These are phyloP conservation scores for Fusarium sp. DNA, from an alignment of 2,329 filamentous ascomycete genomes.

Conservation along the genomic window DNA sequence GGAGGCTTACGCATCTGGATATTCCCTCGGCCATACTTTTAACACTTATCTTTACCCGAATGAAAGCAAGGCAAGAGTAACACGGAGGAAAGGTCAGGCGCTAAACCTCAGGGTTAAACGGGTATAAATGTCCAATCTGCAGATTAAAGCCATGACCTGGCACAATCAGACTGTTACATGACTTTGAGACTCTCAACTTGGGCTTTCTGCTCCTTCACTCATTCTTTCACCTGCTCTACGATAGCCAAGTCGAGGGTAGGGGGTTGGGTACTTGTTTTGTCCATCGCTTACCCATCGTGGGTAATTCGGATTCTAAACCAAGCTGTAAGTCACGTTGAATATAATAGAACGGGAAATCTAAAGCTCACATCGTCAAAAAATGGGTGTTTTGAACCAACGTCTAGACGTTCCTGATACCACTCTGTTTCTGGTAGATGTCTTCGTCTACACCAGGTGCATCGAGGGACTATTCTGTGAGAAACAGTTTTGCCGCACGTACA, in stretches of 20 bases:
- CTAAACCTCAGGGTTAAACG: too few relatives aligned
- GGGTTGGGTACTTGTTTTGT: slow-evolving; percentile 4
- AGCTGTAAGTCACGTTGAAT: background rate
- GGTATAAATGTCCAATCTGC: too few relatives aligned
- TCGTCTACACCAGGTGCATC: slow-evolving; percentile 38
- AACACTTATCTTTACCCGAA: too few relatives aligned
- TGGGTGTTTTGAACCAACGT: slow-evolving; percentile 1
- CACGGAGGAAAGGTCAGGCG: too few relatives aligned
- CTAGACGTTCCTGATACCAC: slow-evolving; percentile 6
- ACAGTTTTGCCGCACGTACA: slow-evolving; percentile 25
- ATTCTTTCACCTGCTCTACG: accelerated
- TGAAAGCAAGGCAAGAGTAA: too few relatives aligned
- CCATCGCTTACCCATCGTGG: slow-evolving; percentile 22
- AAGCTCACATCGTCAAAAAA: slow-evolving; percentile 32
- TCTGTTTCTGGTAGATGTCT: slow-evolving; percentile 24
- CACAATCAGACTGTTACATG: too few relatives aligned
- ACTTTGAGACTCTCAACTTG: background rate
- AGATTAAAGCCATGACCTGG: too few relatives aligned
- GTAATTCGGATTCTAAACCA: slow-evolving; percentile 19
- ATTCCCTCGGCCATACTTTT: too few relatives aligned
- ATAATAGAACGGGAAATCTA: accelerated
- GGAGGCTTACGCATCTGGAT: too few relatives aligned
- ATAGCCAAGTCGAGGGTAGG: slow-evolving; percentile 25
- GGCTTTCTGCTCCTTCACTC: background rate
- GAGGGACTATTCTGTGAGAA: background rate